Evolutionary conservation across 164 flowering plant genomes (phyloP).

Genomic region (Magnolia changhungtana): DNA sequence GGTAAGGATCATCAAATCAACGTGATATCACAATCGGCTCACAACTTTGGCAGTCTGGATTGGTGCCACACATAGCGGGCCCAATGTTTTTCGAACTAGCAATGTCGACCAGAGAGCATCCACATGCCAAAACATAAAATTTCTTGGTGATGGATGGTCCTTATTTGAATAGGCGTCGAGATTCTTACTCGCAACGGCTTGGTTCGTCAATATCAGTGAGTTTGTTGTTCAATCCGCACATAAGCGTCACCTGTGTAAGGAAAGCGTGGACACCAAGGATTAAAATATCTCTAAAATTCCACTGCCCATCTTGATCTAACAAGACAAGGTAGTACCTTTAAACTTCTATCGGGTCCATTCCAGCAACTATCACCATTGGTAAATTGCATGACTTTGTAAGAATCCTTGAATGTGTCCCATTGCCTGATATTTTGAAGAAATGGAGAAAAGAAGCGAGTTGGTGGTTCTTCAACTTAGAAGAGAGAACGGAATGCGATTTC

Average conservation of each 20-base stretch:
- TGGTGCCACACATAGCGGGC: background rate
- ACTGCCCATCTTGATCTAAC: background rate
- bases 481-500: background rate
- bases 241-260: slow-evolving; percentile 75
- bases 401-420: slow-evolving; percentile 32
- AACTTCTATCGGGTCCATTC: slow-evolving; percentile 96
- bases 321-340: slow-evolving; percentile 25
- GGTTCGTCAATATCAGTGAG: slow-evolving; percentile 89
- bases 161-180: background rate
- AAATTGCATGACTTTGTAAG: slow-evolving; percentile 63
- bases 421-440: background rate
- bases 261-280: background rate
- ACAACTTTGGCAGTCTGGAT: background rate
- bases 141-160: background rate
- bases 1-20: background rate
- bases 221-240: slow-evolving; percentile 88
- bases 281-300: background rate
- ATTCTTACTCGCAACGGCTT: slow-evolving; percentile 95
- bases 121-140: no score
- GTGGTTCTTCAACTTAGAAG: background rate
- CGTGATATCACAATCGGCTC: background rate
- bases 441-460: background rate
- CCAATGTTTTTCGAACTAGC: background rate
- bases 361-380: slow-evolving; percentile 87
- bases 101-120: background rate